These are phyloP conservation scores for Pseudisothecium myosuroides DNA, from an alignment of 225 moss, liverwort and hornwort species.

Conservation along the genomic window DNA sequence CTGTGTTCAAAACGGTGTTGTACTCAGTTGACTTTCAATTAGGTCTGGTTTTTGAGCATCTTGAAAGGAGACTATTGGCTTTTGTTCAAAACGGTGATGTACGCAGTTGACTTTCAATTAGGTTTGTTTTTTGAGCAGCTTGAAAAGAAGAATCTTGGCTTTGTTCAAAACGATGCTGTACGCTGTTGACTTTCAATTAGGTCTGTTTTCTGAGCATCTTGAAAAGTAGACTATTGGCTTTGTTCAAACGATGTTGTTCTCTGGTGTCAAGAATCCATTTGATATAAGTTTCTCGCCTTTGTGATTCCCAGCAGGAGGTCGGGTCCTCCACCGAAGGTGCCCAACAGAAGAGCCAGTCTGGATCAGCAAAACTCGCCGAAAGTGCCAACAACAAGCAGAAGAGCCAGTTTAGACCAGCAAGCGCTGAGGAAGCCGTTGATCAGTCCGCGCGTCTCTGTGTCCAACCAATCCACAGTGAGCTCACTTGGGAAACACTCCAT, in stretches of 20 bases:
- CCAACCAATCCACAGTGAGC: slow-evolving; percentile 10
- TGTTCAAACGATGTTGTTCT: background rate
- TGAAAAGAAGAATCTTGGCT: background rate
- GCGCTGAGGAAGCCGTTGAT: background rate
- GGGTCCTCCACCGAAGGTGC: background rate
- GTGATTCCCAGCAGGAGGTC: slow-evolving; percentile 10
- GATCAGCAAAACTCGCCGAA: background rate
- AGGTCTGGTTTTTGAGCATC: background rate
- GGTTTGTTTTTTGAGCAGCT: background rate
- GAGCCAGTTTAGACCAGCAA: slow-evolving; percentile 15
- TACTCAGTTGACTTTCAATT: background rate
- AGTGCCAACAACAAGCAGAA: background rate
- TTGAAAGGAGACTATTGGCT: background rate
- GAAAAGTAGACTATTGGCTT: background rate
- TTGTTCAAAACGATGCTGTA: background rate
- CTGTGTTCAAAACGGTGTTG: background rate
- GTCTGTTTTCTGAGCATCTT: background rate
- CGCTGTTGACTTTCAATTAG: background rate
- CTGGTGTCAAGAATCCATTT: background rate
- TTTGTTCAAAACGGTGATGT: background rate
- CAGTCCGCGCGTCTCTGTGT: background rate
- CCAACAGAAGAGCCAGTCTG: slow-evolving; percentile 13
- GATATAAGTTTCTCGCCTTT: background rate
- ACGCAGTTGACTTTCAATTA: background rate
- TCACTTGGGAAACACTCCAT: slow-evolving; percentile 16